These are phyloP conservation scores for Ophiognomonia clavigignenti-juglandacearum DNA, from an alignment of 2,329 filamentous ascomycete species.

Conservation along the genomic window DNA sequence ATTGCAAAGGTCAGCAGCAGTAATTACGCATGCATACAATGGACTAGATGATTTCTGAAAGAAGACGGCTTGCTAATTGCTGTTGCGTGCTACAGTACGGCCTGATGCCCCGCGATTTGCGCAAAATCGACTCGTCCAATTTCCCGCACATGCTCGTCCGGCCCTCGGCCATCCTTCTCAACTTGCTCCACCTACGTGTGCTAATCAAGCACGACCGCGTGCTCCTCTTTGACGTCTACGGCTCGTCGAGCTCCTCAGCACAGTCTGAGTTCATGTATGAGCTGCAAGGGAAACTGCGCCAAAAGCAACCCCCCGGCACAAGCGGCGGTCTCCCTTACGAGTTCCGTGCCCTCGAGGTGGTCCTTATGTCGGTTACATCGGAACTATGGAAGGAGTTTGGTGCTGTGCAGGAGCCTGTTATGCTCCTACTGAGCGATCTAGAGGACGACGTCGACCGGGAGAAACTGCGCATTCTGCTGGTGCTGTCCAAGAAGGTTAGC, in stretches of 20 bases:
- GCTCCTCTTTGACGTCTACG: conserved; percentile 93
- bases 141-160: conserved; percentile 93
- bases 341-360: conserved; percentile 91
- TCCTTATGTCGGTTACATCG: conserved; percentile 87
- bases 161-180: conserved; percentile 88
- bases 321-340: conserved; percentile 77
- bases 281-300: conserved; percentile 83
- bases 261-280: conserved; percentile 99
- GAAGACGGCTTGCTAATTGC: conserved; percentile 1
- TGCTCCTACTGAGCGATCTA: conserved; percentile 79
- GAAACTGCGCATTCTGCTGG: conserved; percentile 83
- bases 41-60: too few species aligned
- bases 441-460: conserved; percentile 97
- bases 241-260: conserved; percentile 88
- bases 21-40: too few species aligned
- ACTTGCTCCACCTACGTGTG: conserved; percentile 91
- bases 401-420: conserved; percentile 85
- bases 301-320: conserved; percentile 61
- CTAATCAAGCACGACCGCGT: conserved; percentile 91
- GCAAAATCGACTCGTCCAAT: conserved; percentile 95
- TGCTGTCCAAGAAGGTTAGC: conserved; percentile 91
- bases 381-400: conserved; percentile 94
- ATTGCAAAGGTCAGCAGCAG: conserved; percentile 75
- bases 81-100: conserved; percentile 60
- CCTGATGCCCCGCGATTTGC: conserved; percentile 85